Evolutionary conservation across 768 basidiomycete species (phyloP).

Genomic region (Boletus reticulatus): DNA sequence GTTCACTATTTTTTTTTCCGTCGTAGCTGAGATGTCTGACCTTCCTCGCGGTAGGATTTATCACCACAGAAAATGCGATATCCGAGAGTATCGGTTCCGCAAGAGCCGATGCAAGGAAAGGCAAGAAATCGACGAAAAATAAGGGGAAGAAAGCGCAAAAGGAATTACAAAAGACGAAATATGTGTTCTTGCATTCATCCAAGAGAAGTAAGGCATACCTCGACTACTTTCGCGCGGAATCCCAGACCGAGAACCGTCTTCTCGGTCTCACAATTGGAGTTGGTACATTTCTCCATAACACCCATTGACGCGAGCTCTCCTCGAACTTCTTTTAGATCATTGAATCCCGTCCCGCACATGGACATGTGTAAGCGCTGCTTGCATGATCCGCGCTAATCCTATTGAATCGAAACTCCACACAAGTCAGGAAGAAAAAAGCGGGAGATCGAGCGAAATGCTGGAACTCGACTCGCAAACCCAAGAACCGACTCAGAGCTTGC

Average conservation of each 20-base stretch:
- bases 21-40: conserved; percentile 4
- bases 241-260: conserved; percentile 55
- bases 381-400: background rate
- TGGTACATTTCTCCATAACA: conserved; percentile 15
- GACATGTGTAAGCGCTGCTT: conserved; percentile 8
- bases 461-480: conserved; percentile 38
- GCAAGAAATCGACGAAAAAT: conserved; percentile 40
- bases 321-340: conserved; percentile 6
- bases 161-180: conserved; percentile 54
- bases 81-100: conserved; percentile 49
- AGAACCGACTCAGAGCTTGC: conserved; percentile 35
- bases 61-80: conserved; percentile 48
- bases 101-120: conserved; percentile 37
- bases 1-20: conserved; percentile 32
- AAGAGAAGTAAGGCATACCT: conserved; percentile 47
- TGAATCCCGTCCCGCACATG: conserved; percentile 9
- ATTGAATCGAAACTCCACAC: background rate
- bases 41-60: conserved; percentile 48
- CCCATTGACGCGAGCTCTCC: background rate
- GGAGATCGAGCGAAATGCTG: background rate
- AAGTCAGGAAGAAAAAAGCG: background rate
- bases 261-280: conserved; percentile 62
- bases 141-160: conserved; percentile 45
- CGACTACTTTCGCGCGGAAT: conserved; percentile 69
- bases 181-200: conserved; percentile 52